Evolutionary conservation across 2,329 filamentous ascomycete species (phyloP).

Genomic region (Diaporthe citrichinensis): DNA sequence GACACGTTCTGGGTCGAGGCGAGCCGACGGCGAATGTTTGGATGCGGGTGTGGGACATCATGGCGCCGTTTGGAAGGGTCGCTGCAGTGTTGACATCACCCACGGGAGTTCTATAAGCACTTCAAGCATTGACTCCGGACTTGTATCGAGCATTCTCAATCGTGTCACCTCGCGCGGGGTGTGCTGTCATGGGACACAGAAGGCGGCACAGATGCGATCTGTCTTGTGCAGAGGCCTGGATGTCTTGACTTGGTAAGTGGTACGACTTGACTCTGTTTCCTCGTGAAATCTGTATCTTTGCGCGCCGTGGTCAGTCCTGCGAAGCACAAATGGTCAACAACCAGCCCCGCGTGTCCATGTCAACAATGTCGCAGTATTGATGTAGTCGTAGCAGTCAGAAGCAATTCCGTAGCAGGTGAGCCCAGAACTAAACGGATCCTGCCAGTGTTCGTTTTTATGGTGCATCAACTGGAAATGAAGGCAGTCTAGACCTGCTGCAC

Average conservation of each 20-base stretch:
- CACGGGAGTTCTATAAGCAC: background rate
- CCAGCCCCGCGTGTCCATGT: background rate
- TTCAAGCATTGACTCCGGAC: no score
- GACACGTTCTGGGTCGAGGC: slow-evolving; percentile 26
- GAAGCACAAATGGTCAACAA: background rate
- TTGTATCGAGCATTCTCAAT: background rate
- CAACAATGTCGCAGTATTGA: background rate
- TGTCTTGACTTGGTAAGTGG: background rate
- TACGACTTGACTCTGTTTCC: background rate
- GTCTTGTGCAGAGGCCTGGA: background rate
- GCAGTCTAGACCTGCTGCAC: background rate
- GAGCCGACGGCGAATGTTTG: background rate
- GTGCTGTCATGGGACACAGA: slow-evolving; percentile 16
- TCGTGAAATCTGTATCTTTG: background rate
- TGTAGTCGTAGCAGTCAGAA: background rate
- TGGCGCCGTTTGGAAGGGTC: background rate
- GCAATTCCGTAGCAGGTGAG: background rate
- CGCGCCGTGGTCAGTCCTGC: background rate
- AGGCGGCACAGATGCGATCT: background rate
- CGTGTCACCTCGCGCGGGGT: background rate
- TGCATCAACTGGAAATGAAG: background rate
- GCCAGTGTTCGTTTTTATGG: background rate
- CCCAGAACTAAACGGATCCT: background rate
- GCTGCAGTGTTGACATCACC: slow-evolving; percentile 27
- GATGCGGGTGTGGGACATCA: background rate